Base-by-base conservation (phyloP, 331 rosid genomes). In the Acacia concinna region DNA sequence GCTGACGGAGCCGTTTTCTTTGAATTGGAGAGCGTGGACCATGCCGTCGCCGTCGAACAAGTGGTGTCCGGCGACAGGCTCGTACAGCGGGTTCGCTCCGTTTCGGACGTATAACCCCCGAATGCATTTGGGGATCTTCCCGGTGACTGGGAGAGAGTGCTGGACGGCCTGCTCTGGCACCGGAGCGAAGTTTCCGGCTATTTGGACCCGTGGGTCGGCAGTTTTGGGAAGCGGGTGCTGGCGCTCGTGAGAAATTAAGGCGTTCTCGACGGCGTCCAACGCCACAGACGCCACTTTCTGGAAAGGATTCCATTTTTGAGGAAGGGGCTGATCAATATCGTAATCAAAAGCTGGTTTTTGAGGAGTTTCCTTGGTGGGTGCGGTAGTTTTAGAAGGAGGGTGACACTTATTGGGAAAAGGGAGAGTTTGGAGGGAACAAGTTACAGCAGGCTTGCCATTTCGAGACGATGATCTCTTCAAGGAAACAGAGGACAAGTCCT, bases 41-140 rank as follows among this genome's bases (percentile, higher is more conserved):
- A 95, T 95, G 51, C 99, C 99, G 77, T 95, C 99, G 1, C 99
- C 99, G 84, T 95, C 99, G 74, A 95, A 95, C 73, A 95, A 84
- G 86, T 95, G 99, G 86, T 95, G 99, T 0, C 99, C 99, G 56
- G 97, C 94, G 1, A 78, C 71, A 0, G 99, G 99, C 56, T 93
- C 97, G 79, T 93, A 77, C 11, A 83, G 92, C 0, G 99, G 99
- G 86, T 95, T 95, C 0, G 99, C 99, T 13, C 99, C 99, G 86
- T 95, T 95, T 2, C 99, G 77, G 7, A 95, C 92, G 81, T 95
- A 95, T 6, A 93, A 88, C 1, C 99, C 99, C 11, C 82, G 90
- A 86, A 95, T 90, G 90, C 92, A 79, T 41, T 85, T 84, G 0
- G 99, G 99, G 77, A 95, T 80, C 66, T 82, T 86, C 0, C 99